These are phyloP conservation scores for Spongiforma sp. DNA, from an alignment of 1,284 basidiomycete species.

Conservation along the genomic window DNA sequence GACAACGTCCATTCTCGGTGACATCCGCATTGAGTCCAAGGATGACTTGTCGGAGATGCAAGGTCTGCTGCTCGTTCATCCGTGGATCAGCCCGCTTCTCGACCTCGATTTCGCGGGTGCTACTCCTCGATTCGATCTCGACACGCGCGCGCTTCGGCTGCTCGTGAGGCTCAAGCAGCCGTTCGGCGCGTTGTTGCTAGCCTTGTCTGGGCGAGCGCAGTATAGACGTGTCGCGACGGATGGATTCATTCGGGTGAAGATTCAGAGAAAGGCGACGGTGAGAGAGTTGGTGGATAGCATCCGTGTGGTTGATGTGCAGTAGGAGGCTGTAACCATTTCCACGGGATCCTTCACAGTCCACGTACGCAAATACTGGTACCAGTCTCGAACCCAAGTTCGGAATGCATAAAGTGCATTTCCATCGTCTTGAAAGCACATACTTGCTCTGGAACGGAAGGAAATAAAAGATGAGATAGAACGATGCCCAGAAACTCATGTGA, in stretches of 20 bases:
- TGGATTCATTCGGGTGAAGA: neutral
- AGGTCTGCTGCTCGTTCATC: neutral
- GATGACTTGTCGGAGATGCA: neutral
- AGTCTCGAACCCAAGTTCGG: too few relatives aligned
- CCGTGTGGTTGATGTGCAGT: neutral
- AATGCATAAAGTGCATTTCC: too few relatives aligned
- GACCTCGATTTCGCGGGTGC: neutral
- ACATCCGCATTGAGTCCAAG: neutral
- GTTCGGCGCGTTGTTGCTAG: neutral
- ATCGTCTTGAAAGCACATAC: too few relatives aligned
- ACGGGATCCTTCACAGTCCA: too few relatives aligned
- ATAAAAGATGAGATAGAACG: too few relatives aligned
- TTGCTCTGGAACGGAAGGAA: too few relatives aligned
- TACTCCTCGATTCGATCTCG: neutral
- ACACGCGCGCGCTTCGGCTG: neutral
- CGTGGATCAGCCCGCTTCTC: neutral
- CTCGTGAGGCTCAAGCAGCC: neutral
- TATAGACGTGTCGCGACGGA: neutral
- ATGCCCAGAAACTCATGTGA: too few relatives aligned
- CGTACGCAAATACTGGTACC: too few relatives aligned
- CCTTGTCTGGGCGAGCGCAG: neutral
- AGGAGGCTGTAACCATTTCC: too few relatives aligned
- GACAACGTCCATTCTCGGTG: neutral
- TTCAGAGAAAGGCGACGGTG: neutral
- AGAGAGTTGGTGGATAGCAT: neutral